These are phyloP conservation scores for Erucastrum elatum DNA, from an alignment of 345 rosid species.

Conservation along the genomic window DNA sequence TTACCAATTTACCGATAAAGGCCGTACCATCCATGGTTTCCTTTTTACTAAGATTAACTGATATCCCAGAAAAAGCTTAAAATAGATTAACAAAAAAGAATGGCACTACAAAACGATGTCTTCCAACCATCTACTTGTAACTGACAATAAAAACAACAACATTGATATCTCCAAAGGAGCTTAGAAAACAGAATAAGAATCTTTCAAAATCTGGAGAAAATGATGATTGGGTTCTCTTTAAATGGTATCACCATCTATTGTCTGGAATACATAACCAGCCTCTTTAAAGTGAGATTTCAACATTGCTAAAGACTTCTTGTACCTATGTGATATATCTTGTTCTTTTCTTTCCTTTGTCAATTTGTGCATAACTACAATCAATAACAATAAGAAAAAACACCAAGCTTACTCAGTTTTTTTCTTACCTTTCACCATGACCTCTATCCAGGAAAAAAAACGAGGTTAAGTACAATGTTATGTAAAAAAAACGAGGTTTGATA, in stretches of 20 bases:
- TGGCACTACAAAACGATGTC: not conserved
- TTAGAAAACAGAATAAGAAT: constrained; percentile 1
- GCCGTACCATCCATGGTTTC: not conserved
- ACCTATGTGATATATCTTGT: constrained; percentile 89
- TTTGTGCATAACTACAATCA: constrained; percentile 68
- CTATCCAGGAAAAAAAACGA: not conserved
- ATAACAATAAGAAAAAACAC: not conserved
- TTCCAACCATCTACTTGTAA: not conserved
- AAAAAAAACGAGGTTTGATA: too few species aligned
- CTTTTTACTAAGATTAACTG: not conserved
- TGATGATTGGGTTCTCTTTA: constrained; percentile 23
- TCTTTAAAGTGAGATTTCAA: constrained; percentile 73
- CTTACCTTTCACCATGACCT: too few species aligned
- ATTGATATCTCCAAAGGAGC: constrained; percentile 14
- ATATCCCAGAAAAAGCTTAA: not conserved
- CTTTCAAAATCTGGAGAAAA: constrained; percentile 2
- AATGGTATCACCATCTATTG: constrained; percentile 24
- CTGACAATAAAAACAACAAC: not conserved
- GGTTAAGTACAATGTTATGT: not conserved
- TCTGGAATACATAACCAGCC: constrained; percentile 58
- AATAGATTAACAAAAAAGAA: not conserved
- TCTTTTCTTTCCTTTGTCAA: constrained; percentile 93
- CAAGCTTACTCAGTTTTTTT: not conserved
- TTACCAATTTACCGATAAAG: not conserved
- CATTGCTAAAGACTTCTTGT: constrained; percentile 57